Conservation (phyloP, 345 rosid species). For the Murraya paniculata region DNA sequence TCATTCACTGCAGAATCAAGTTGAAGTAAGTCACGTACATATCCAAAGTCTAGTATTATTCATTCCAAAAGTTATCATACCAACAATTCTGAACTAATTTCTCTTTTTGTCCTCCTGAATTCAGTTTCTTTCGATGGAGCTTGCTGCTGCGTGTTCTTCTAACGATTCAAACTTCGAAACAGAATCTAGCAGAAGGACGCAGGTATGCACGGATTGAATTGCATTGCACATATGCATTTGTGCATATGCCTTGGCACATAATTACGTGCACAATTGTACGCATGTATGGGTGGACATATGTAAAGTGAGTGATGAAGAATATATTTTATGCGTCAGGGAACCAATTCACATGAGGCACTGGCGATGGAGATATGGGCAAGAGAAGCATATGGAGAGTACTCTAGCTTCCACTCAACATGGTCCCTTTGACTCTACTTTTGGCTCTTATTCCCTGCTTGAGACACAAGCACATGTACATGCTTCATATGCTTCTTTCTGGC, state of each 20-base stretch:
- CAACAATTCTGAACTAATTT: constrained; percentile 11
- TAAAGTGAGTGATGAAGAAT: constrained; percentile 1
- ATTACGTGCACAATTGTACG: background rate
- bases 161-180: constrained; percentile 16
- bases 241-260: background rate
- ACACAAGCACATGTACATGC: constrained; percentile 33
- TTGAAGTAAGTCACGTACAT: constrained; percentile 39
- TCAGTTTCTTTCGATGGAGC: constrained; percentile 60
- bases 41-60: background rate
- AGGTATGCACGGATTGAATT: constrained; percentile 10
- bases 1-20: constrained; percentile 66
- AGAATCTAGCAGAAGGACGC: constrained; percentile 22
- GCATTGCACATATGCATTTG: background rate
- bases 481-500: constrained; percentile 20
- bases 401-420: constrained; percentile 37
- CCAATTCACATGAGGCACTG: constrained; percentile 35
- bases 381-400: constrained; percentile 37
- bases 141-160: constrained; percentile 43
- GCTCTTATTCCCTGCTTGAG: constrained; percentile 14
- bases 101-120: constrained; percentile 3
- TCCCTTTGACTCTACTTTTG: constrained; percentile 49
- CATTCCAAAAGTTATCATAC: background rate
- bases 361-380: constrained; percentile 34
- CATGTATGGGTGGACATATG: background rate
- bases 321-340: constrained; percentile 38